Percentiles rank a stretch among this genome's conserved stretches.
Evolutionary conservation across 495 filamentous ascomycete genomes (phyloP).

Genomic region (Tuber brumale): DNA sequence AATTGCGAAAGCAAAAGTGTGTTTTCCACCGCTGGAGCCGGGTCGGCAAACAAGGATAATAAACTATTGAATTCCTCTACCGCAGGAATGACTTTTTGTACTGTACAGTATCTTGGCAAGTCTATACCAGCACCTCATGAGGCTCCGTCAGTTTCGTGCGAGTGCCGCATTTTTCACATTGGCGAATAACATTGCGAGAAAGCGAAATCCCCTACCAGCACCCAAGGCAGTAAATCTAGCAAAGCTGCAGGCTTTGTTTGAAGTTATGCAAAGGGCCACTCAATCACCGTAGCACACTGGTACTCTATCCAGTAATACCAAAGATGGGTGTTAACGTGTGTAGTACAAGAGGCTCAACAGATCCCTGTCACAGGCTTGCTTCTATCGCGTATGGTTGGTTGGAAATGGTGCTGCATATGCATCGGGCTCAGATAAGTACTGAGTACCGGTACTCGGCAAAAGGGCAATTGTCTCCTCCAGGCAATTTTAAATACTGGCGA

Average conservation of each 20-base stretch:
- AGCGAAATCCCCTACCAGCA: too few species aligned
- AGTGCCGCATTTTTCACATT: background rate
- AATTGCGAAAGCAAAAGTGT: too few species aligned
- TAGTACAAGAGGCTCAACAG: too few species aligned
- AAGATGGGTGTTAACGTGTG: too few species aligned
- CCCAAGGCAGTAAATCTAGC: background rate
- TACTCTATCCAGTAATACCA: too few species aligned
- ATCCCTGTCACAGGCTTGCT: background rate
- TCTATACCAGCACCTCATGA: background rate
- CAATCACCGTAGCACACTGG: background rate
- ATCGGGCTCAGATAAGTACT: background rate
- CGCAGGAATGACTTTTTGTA: background rate
- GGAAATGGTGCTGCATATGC: background rate
- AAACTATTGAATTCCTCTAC: too few species aligned
- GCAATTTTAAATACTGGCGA: background rate
- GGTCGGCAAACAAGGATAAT: too few species aligned
- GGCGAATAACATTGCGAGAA: background rate
- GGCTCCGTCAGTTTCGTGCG: too few species aligned
- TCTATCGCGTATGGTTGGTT: background rate
- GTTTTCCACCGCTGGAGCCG: too few species aligned
- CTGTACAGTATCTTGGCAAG: background rate
- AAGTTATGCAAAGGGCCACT: background rate
- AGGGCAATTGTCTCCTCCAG: background rate
- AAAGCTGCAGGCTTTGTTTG: background rate
- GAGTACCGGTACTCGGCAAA: accelerated